Evolutionary conservation across 768 basidiomycete species (phyloP).

Genomic region (Lanmaoa rubissima): DNA sequence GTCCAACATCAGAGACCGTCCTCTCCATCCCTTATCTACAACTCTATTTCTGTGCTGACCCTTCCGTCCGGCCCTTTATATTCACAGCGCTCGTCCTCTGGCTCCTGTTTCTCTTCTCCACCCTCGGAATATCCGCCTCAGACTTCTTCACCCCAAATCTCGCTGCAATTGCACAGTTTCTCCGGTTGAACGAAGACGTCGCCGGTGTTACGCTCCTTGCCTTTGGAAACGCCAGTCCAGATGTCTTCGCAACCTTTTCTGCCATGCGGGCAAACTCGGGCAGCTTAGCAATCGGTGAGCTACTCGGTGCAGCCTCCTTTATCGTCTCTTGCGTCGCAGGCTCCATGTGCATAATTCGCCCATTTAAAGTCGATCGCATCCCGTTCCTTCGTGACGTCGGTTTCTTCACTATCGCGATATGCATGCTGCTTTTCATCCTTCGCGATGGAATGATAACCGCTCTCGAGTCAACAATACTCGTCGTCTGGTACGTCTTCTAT

Average conservation of each 20-base stretch:
- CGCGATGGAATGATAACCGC: conserved; percentile 67
- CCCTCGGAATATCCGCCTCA: conserved; percentile 90
- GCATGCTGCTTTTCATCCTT: conserved; percentile 72
- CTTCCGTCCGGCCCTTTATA: conserved; percentile 51
- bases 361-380: conserved; percentile 77
- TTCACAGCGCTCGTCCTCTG: conserved; percentile 70
- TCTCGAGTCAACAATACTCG: conserved; percentile 71
- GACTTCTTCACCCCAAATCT: conserved; percentile 99
- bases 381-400: conserved; percentile 93
- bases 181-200: conserved; percentile 89
- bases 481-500: conserved; percentile 75
- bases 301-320: conserved; percentile 93
- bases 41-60: conserved; percentile 66
- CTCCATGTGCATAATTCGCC: conserved; percentile 96
- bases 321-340: conserved; percentile 96
- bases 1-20: conserved; percentile 59
- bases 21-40: conserved; percentile 69
- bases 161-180: conserved; percentile 78
- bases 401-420: conserved; percentile 86
- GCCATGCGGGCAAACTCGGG: conserved; percentile 86
- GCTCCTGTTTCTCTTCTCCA: conserved; percentile 92
- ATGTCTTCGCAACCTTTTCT: conserved; percentile 94
- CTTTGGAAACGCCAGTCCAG: conserved; percentile 96
- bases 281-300: conserved; percentile 89
- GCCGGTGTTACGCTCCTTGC: conserved; percentile 97